A percentile compares a stretch with the other conserved stretches of the same genome.
Conservation (phyloP, 148 eudicot species). For the Cornus kousa region DNA sequence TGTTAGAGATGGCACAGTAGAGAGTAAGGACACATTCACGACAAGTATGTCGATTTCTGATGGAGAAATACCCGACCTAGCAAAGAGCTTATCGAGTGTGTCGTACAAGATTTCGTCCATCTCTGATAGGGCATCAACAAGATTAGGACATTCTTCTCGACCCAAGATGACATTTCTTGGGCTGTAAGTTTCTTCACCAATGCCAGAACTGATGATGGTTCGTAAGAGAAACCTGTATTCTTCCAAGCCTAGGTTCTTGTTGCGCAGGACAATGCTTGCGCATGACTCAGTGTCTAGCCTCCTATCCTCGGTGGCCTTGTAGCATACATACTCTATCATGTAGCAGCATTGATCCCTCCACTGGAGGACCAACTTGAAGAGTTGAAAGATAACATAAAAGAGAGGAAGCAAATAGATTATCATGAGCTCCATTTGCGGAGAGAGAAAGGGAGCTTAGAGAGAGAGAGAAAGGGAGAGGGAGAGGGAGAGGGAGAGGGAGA, state of each 20-base stretch:
- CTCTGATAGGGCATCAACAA: slow-evolving; percentile 39
- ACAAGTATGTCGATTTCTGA: slow-evolving; percentile 65
- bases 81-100: slow-evolving; percentile 50
- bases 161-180: slow-evolving; percentile 49
- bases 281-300: slow-evolving; percentile 41
- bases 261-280: slow-evolving; percentile 37
- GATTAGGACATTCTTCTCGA: slow-evolving; percentile 36
- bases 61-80: slow-evolving; percentile 45
- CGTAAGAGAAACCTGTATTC: slow-evolving; percentile 48
- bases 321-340: slow-evolving; percentile 67
- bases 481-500: slow-evolving; percentile 2
- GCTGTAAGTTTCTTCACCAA: slow-evolving; percentile 63
- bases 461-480: background rate
- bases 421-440: slow-evolving; percentile 34
- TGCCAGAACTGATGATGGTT: slow-evolving; percentile 64
- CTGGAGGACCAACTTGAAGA: slow-evolving; percentile 17
- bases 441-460: slow-evolving; percentile 3
- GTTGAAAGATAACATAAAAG: slow-evolving; percentile 26
- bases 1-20: slow-evolving; percentile 63
- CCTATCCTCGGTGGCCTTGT: slow-evolving; percentile 51
- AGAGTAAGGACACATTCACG: slow-evolving; percentile 62
- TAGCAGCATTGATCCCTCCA: slow-evolving; percentile 46
- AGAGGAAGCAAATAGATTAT: slow-evolving; percentile 32
- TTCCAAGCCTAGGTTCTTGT: slow-evolving; percentile 45
- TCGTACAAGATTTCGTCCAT: slow-evolving; percentile 51